Conservation (phyloP, 768 basidiomycete genomes). For the Roridomyces roridus region DNA sequence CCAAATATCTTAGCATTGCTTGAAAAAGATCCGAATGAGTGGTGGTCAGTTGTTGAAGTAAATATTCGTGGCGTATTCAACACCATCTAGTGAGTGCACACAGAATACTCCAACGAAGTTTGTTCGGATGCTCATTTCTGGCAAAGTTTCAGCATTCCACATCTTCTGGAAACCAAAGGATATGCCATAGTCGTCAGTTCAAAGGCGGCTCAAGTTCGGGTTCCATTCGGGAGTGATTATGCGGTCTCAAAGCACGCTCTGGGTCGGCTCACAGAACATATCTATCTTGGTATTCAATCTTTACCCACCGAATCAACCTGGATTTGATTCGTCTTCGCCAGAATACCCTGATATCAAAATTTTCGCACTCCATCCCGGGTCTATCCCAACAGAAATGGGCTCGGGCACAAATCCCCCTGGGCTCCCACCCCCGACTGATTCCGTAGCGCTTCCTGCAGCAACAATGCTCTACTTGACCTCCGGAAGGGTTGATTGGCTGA, state of each 20-base stretch:
- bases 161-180: background rate
- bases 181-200: background rate
- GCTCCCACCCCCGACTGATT: background rate
- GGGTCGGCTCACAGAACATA: background rate
- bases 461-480: background rate
- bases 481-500: background rate
- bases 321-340: background rate
- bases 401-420: background rate
- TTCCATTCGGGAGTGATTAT: background rate
- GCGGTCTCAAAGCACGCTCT: background rate
- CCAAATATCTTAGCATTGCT: background rate
- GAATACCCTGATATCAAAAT: background rate
- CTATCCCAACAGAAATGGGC: background rate
- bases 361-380: background rate
- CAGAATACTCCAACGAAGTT: too few relatives aligned
- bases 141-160: background rate
- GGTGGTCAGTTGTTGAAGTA: background rate
- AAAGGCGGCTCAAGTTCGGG: background rate
- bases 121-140: background rate
- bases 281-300: background rate
- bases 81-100: background rate
- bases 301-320: background rate
- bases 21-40: background rate
- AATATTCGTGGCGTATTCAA: constrained; percentile 1
- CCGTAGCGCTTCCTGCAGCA: background rate